Evolutionary conservation across 805 yeast species (phyloP), one percentile per base, ranked within the genome.

Genomic region (Saccharomycodes ludwigii): DNA sequence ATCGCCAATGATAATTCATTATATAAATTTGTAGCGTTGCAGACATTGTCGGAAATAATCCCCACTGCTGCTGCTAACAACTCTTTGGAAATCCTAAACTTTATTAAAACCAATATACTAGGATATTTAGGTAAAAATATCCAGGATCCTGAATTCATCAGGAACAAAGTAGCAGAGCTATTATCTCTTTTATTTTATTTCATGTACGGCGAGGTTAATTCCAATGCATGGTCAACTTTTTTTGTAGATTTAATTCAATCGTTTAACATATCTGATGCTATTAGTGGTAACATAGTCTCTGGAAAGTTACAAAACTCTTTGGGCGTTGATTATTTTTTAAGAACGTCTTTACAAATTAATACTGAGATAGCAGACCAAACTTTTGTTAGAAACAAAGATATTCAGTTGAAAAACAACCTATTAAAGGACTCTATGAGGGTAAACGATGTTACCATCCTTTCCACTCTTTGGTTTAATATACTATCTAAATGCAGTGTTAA

Each of bases 351-450:
- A 26, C 71, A 79, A 19, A 73, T 91, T 38, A 96, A 91, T 52
- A 76, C 76, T 18, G 95, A 86, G 56, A 84, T 91, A 43, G 98
- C 94, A 21, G 98, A 91, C 52, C 91, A 81, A 49, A 68, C 86
- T 42, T 79, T 85, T 40, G 58, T 74, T 20, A 71, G 94, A 44
- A 71, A 78, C 8, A 72, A 72, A 41, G 70, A 69, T 16, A 54
- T 66, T 11, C 70, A 69, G 27, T 76, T 74, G 28, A 70, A 82
- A 45, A 82, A 80, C 52, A 77, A 69, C 42, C 56, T 61, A 27
- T 62, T 91, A 38, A 91, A 91, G 50, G 99, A 91, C 54, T 63
- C 71, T 17, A 77, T 91, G 42, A 69, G 99, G 54, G 64, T 65
- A 9, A 66, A 72, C 31, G 96, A 85, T 51, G 76, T 88, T 76